These are phyloP conservation scores for Plasmodium cynomolgi DNA, from an alignment of 169 alveolate genomes.

Conservation along the genomic window DNA sequence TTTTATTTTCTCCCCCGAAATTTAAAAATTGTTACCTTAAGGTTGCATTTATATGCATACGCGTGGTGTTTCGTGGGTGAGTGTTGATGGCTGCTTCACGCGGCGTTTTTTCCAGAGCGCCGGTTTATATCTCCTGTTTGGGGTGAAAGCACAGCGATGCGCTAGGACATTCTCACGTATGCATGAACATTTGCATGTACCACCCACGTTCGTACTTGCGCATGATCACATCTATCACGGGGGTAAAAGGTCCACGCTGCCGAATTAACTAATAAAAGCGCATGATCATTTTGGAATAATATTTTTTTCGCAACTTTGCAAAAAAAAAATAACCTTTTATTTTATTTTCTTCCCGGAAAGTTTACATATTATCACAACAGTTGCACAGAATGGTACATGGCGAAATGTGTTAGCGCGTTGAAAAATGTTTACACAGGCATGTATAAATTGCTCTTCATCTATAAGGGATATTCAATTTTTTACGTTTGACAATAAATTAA, in stretches of 20 bases:
- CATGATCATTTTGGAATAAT: background rate
- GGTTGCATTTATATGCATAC: background rate
- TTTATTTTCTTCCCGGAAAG: background rate
- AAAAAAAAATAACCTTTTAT: background rate
- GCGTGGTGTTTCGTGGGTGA: background rate
- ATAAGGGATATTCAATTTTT: background rate
- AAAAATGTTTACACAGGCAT: background rate
- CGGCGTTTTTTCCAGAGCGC: background rate
- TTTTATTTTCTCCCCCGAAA: background rate
- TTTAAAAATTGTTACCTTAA: background rate
- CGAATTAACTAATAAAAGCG: background rate
- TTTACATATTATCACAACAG: background rate
- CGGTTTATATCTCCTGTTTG: background rate
- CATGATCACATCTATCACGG: background rate
- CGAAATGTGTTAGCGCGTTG: background rate
- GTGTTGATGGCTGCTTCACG: background rate
- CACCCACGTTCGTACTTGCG: background rate
- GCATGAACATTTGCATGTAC: background rate
- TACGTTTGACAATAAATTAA: background rate
- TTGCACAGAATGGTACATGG: background rate
- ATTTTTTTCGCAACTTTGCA: background rate
- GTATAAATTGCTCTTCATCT: background rate
- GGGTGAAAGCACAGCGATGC: slow-evolving; percentile 3
- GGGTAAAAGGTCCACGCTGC: background rate
- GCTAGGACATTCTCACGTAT: background rate